Evolutionary conservation across 179 eudicot species (phyloP).

Genomic region (Silene noctiflora): DNA sequence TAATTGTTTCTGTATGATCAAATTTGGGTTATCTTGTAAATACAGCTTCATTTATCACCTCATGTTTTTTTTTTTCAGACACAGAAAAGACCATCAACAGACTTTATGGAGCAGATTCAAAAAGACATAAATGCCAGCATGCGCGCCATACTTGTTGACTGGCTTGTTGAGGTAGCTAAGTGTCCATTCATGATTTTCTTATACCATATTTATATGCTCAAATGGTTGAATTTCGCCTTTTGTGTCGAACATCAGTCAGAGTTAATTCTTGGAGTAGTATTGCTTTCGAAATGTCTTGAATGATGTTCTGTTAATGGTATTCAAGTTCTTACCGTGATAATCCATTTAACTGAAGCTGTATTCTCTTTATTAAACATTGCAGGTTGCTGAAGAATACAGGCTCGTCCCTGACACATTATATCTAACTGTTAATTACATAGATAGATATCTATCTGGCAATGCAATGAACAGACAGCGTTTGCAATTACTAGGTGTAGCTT

Average conservation of each 20-base stretch:
- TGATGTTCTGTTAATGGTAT: not conserved
- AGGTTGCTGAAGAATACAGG: constrained; percentile 91
- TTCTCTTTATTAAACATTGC: constrained; percentile 8
- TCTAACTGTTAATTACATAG: constrained; percentile 79
- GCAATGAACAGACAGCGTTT: constrained; percentile 65
- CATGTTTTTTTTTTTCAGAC: constrained; percentile 31
- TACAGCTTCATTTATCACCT: not conserved
- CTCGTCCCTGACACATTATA: constrained; percentile 87
- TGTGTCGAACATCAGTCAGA: not conserved
- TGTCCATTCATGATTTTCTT: not conserved
- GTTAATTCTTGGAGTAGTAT: not conserved
- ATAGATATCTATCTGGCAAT: constrained; percentile 87
- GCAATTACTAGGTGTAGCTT: constrained; percentile 82
- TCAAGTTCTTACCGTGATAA: not conserved
- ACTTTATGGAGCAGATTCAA: constrained; percentile 78
- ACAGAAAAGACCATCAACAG: constrained; percentile 68
- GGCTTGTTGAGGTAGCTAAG: constrained; percentile 84
- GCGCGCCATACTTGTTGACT: constrained; percentile 80
- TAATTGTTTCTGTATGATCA: no score
- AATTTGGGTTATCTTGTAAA: not conserved
- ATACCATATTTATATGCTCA: not conserved
- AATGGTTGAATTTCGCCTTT: not conserved
- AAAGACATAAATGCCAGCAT: constrained; percentile 84
- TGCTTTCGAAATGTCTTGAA: not conserved
- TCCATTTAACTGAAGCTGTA: not conserved